These are phyloP conservation scores for Scheffersomyces lignosus DNA, from an alignment of 805 yeast genomes.

Conservation along the genomic window DNA sequence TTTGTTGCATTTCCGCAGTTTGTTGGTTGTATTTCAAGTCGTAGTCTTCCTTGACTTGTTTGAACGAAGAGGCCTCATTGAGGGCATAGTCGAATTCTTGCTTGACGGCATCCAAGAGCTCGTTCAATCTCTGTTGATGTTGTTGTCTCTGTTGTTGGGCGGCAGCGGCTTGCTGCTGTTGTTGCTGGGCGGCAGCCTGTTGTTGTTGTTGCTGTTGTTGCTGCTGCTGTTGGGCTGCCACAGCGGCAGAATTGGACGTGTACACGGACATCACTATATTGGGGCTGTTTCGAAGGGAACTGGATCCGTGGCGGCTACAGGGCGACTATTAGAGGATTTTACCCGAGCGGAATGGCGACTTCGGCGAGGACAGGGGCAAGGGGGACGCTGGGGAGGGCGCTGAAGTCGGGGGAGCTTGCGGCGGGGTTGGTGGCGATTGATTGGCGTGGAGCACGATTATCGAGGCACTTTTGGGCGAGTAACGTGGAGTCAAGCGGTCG, in stretches of 20 bases:
- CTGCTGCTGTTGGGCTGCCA: conserved; percentile 25
- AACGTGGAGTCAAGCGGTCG: too few species aligned
- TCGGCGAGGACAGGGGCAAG: too few species aligned
- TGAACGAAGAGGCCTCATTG: conserved; percentile 80
- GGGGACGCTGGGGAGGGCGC: too few species aligned
- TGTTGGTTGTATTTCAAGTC: conserved; percentile 90
- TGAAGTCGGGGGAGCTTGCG: too few species aligned
- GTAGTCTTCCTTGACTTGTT: conserved; percentile 89
- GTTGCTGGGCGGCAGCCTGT: conserved; percentile 18
- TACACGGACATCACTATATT: conserved; percentile 35
- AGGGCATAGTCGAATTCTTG: conserved; percentile 85
- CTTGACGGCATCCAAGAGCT: conserved; percentile 86
- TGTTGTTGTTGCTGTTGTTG: conserved; percentile 27
- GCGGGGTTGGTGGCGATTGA: too few species aligned
- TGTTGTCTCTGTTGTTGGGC: conserved; percentile 34
- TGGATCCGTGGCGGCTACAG: too few species aligned
- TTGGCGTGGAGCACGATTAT: too few species aligned
- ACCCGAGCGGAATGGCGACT: too few species aligned
- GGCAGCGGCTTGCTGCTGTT: conserved; percentile 18
- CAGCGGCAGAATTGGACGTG: conserved; percentile 34
- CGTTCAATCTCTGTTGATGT: conserved; percentile 57
- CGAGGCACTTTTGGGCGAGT: too few species aligned
- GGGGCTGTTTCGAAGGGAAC: too few species aligned
- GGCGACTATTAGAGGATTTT: too few species aligned
- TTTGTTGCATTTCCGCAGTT: conserved; percentile 88